Evolutionary conservation across 2,329 filamentous ascomycete genomes (phyloP).

Genomic region (Dactylella cylindrospora): DNA sequence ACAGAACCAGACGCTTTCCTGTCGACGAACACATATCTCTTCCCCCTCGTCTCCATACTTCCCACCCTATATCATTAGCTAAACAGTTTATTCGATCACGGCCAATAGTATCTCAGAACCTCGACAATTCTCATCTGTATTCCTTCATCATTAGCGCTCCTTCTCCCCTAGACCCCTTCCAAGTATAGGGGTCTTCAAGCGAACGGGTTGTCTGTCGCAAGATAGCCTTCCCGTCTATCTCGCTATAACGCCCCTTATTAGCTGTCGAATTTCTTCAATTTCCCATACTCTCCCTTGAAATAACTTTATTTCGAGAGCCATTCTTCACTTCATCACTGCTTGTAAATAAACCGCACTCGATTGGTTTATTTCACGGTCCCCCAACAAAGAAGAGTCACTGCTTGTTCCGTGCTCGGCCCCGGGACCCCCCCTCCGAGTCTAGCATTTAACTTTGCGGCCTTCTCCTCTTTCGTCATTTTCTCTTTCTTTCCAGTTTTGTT

Average conservation of each 20-base stretch:
- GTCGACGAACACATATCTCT: too few species aligned
- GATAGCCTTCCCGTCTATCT: conserved; percentile 15
- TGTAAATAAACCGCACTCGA: conserved; percentile 19
- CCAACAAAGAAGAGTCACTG: conserved; percentile 26
- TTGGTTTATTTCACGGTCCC: conserved; percentile 25
- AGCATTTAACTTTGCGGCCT: conserved; percentile 42
- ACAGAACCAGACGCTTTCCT: too few species aligned
- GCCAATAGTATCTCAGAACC: conserved; percentile 23
- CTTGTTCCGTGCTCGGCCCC: conserved; percentile 5
- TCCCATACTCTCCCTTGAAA: conserved; percentile 13
- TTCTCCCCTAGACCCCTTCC: conserved; percentile 30
- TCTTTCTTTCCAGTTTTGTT: conserved; percentile 24
- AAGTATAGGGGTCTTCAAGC: conserved; percentile 39
- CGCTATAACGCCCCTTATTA: neutral
- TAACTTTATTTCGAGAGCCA: conserved; percentile 27
- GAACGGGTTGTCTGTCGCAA: conserved; percentile 25
- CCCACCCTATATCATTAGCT: conserved; percentile 17
- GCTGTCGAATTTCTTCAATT: neutral
- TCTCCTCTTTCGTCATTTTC: conserved; percentile 41
- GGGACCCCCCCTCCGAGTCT: conserved; percentile 17
- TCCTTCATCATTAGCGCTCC: conserved; percentile 31
- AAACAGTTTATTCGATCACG: conserved; percentile 10
- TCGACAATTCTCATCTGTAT: conserved; percentile 28
- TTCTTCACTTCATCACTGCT: conserved; percentile 7
- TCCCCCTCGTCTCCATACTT: conserved; percentile 26